Evolutionary conservation across 495 filamentous ascomycete species (phyloP), one percentile per base, ranked within the genome.

Genomic region (Trichoderma orchidacearum): DNA sequence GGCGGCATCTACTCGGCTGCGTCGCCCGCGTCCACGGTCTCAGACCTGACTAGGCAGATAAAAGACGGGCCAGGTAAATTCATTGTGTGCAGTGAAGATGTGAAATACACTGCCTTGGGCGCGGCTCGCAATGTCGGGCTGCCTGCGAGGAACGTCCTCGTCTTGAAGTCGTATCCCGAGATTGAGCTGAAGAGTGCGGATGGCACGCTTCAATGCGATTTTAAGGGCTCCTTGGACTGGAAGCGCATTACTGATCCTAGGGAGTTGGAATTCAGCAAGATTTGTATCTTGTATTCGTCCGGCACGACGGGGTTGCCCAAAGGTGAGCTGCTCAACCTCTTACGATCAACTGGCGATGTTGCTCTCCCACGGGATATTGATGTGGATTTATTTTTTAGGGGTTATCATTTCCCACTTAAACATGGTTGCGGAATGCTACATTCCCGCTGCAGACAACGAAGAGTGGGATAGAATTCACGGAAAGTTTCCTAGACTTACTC

Each of bases 251-350:
- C 72, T 7, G 70, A 74, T 59, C 65, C 59, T 1, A 50, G 64
- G 27, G 59, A 63, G 48, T 66, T 79, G 21, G 62, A 62, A 15
- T 61, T 60, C 35, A 65, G 52, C 53, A 60, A 58, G 9, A 61
- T 66, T 38, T 90, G 85, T 30, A 83, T 94, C 64, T 85, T 91
- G 65, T 94, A 93, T 70, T 92, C 89, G 21, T 88, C 84, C 29
- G 89, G 89, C 7, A 94, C 89, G 3, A 94, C 89, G 2, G 89
- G 89, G 6, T 70, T 80, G 35, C 89, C 89, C 11, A 94, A 94
- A 67, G 89, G 85, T 53, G 31, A 15, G 28, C 13, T 13, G 17
- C 5, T 11, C 27, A 5, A 31, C 17, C 51, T 18, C 28, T 32
- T 25, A n/a, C 30, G 9, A 17, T 53, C 32, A 25, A 8, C 9